Evolutionary conservation across 169 alveolate species (phyloP), one percentile per base, ranked within the genome.

Genomic region (Plasmodium yoelii): DNA sequence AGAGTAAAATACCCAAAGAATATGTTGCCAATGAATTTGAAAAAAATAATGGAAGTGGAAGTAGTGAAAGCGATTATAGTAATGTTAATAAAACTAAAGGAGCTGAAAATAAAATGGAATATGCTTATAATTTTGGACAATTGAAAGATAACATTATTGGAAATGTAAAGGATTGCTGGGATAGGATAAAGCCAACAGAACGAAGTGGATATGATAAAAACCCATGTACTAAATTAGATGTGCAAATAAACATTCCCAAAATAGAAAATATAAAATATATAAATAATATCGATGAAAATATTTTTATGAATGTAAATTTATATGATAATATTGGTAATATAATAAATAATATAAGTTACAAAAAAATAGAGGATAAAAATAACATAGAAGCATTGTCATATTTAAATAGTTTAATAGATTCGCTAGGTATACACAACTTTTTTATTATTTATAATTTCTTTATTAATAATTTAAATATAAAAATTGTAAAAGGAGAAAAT

Each of bases 251-350:
- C 19, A 56, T 86, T 8, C 91, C 91, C 0, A 86, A 86, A 34
- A 64, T 86, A 18, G 91, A 86, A 49, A 49, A 61, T n/a, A 69
- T 86, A 57, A 86, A 86, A 86, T 86, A 86, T 63, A 86, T 86
- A 24, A 86, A 86, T 44, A 86, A 86, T 42, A 86, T 86, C 10
- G 91, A 86, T 59, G 91, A 86, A 39, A 86, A 86, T 34, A 86
- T 86, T n/a, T 86, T 86, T 72, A 86, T 86, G 91, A 86, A 86
- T 53, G 60, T 86, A 3, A 86, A 86, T 47, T 64, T 86, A 34
- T 86, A 86, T 70, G 91, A 86, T 44, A 86, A 55, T 70, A 86
- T 86, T 47, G 87, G 91, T 42, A 69, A 68, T 24, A 69, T 86
- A 24, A 86, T 86, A 22, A 86, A 86, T 42, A 68, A 86, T 49